Percentiles rank a stretch among this genome's conserved stretches.
These are phyloP conservation scores for Fraxinus platypoda DNA, from an alignment of 305 asterid genomes.

Conservation along the genomic window DNA sequence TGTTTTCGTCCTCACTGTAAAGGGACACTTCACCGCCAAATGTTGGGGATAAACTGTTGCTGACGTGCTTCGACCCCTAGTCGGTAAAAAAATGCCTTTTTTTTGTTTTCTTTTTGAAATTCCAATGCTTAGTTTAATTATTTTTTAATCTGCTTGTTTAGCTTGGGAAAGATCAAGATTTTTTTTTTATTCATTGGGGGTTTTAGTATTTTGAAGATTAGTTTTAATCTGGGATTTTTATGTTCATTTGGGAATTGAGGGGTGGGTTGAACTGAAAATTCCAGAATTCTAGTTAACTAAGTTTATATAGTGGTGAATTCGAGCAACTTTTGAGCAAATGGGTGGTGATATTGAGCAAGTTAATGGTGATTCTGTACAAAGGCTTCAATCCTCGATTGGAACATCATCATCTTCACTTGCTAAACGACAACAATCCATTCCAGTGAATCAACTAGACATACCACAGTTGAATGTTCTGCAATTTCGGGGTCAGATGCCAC, in stretches of 20 bases:
- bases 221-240: conserved; percentile 15
- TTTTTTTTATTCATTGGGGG: conserved; percentile 21
- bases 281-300: neutral
- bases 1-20: conserved; percentile 17
- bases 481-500: conserved; percentile 57
- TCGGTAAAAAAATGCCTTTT: conserved; percentile 25
- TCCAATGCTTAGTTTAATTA: neutral
- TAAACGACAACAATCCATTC: conserved; percentile 39
- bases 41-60: conserved; percentile 34
- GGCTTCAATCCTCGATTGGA: conserved; percentile 71
- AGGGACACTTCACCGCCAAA: conserved; percentile 20
- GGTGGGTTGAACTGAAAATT: conserved; percentile 26
- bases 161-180: neutral
- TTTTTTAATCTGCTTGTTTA: conserved; percentile 3
- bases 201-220: conserved; percentile 1
- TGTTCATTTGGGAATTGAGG: neutral
- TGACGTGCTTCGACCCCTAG: conserved; percentile 28
- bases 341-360: conserved; percentile 62
- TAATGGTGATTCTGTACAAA: conserved; percentile 44
- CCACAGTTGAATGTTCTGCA: conserved; percentile 59
- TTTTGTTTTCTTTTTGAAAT: conserved; percentile 3
- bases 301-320: conserved; percentile 14
- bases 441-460: conserved; percentile 55
- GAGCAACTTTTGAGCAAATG: conserved; percentile 38
- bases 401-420: conserved; percentile 63